These are phyloP conservation scores for Pholiota microspora DNA, from an alignment of 768 basidiomycete genomes.

Conservation along the genomic window DNA sequence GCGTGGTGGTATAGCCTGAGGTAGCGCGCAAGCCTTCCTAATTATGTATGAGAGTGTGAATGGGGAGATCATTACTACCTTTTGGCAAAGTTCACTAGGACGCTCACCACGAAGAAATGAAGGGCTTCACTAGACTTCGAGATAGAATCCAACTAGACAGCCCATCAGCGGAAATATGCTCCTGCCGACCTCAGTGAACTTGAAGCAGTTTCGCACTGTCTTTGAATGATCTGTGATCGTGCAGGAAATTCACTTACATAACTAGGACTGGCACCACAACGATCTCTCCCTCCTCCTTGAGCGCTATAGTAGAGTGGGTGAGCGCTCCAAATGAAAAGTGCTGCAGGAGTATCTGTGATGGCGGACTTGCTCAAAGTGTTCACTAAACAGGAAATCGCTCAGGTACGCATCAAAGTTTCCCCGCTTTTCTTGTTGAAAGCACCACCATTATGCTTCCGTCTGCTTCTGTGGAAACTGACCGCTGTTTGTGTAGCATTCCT, in stretches of 20 bases:
- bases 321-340: background rate
- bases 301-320: background rate
- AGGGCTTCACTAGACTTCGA: too few relatives aligned
- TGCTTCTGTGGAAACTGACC: background rate
- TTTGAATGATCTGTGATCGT: background rate
- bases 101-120: too few relatives aligned
- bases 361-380: background rate
- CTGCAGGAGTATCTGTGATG: background rate
- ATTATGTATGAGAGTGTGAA: too few relatives aligned
- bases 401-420: conserved; percentile 2
- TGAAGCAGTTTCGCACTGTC: background rate
- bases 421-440: background rate
- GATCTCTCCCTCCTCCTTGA: background rate
- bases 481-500: background rate
- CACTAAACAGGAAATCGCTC: conserved; percentile 11
- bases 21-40: too few relatives aligned
- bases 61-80: too few relatives aligned
- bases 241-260: background rate
- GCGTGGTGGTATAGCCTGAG: too few relatives aligned
- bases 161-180: background rate
- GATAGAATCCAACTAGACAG: background rate
- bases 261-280: background rate
- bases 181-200: background rate
- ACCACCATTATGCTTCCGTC: background rate
- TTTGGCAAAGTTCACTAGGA: too few relatives aligned